A percentile compares a stretch with the other conserved stretches of the same genome.
These are phyloP conservation scores for Cylindricascospora bacillispora DNA, from an alignment of 1,139 yeast genomes.

Conservation along the genomic window DNA sequence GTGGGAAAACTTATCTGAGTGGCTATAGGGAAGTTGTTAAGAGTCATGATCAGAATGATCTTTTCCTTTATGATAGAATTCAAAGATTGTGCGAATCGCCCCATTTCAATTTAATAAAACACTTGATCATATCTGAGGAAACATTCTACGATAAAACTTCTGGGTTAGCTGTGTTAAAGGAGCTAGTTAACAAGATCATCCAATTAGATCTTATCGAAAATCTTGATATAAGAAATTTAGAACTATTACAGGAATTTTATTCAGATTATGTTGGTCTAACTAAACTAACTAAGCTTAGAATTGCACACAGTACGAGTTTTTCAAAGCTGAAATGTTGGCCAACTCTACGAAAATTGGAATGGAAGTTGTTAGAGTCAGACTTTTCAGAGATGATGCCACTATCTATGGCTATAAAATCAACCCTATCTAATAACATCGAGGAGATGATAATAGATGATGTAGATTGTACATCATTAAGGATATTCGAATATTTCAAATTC, in stretches of 20 bases:
- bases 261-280: constrained; percentile 6
- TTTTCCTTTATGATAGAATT: constrained; percentile 24
- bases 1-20: constrained; percentile 21
- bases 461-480: constrained; percentile 27
- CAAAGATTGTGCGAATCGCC: constrained; percentile 15
- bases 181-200: constrained; percentile 10
- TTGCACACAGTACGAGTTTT: constrained; percentile 8
- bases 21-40: constrained; percentile 20
- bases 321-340: constrained; percentile 5
- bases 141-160: constrained; percentile 15
- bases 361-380: constrained; percentile 6
- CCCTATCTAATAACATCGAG: constrained; percentile 3
- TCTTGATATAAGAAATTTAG: constrained; percentile 12
- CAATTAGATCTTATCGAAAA: constrained; percentile 8
- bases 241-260: constrained; percentile 7
- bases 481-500: constrained; percentile 23
- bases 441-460: constrained; percentile 22
- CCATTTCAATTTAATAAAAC: constrained; percentile 7
- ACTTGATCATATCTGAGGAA: constrained; percentile 13
- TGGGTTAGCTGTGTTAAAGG: constrained; percentile 10
- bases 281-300: constrained; percentile 9
- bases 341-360: constrained; percentile 6
- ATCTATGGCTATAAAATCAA: constrained; percentile 3
- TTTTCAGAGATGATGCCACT: not conserved
- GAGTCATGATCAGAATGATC: constrained; percentile 25